Base-by-base conservation (phyloP, 2,329 filamentous ascomycete species). In the Coleophoma eucalyptorum region DNA sequence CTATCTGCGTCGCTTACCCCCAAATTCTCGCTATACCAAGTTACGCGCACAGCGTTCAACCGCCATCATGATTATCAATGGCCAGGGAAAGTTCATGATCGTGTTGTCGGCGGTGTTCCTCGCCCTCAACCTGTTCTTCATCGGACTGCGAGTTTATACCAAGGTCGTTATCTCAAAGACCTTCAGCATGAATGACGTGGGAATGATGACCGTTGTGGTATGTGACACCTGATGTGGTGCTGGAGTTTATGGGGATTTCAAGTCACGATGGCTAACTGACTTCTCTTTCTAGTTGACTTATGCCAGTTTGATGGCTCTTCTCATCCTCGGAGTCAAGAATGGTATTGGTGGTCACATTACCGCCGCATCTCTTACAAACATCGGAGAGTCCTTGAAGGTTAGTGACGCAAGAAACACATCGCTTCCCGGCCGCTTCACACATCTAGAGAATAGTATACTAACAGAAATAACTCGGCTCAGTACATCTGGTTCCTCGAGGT, bases 401-500 rank as follows among this genome's bases (percentile, higher is more conserved):
- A 8, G 40, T 43, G 41, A 50, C 3, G 6, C 6, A 8, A 26
- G 26, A 26, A 26, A 6, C 2, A 34, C 55, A 32, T 37, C 38
- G 42, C 46, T 43, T 13, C n/a, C 12, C 19, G n/a, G 7, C 13
- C 19, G n/a, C 20, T 43, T 8, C 4, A 2, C 19, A 5, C 6
- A 8, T 43, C 3, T 18, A 7, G 6, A 13, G 6, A 19, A 43
- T 2, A 19, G 6, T 12, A 12, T 38, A 15, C 13, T 43, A 21
- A n/a, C 6, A 8, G 19, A 4, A n/a, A 26, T 8, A 12, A 57
- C 32, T 21, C 43, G 26, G 31, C 42, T 13, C 32, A 58, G 55
- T 55, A 38, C 12, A 51, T 59, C 18, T 59, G 53, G 35, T 59
- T 59, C 46, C 47, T 59, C 10, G 57, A 59, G 43, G 40, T 59